Evolutionary conservation across 164 flowering plant species (phyloP), one percentile per base, ranked within the genome.

Genomic region (Piper longum): DNA sequence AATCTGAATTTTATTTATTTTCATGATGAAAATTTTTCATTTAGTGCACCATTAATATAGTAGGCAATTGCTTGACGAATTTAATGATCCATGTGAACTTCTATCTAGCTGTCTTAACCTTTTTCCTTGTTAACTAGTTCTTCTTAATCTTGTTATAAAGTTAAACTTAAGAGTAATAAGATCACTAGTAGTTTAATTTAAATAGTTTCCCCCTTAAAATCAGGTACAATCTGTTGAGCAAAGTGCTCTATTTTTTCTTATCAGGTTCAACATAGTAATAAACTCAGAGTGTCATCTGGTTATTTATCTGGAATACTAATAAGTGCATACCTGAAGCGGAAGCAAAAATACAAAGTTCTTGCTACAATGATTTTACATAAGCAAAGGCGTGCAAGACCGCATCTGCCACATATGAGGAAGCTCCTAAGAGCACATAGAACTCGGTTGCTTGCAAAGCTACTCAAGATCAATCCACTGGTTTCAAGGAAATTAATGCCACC

Each of bases 241-340:
- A 7, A 26, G 7, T 57, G 8, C 8, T 57, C 14, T 57, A 26
- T 36, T 18, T 16, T 36, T 57, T 59, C 68, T 41, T 64, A 19
- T 44, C 79, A 78, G 82, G 79, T 63, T 55, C 65, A 64, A 59
- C 2, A 14, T 65, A 62, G 19, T 1, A 72, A 69, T 43, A 73
- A 60, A 59, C 52, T 63, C 65, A 26, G 36, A 26, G 36, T 26
- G 36, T 71, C 66, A 59, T 65, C 62, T 70, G 56, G 61, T 54
- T 61, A 57, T 43, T 69, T 66, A 40, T 42, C 57, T 18, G 59
- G 62, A 67, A 62, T 69, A 48, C 12, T 52, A 59, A 61, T 63
- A 64, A 64, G 65, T 26, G 44, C 75, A 58, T 13, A 57, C 18
- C 64, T 56, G 42, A 56, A 60, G 56, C 69, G 75, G 71, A 66